A percentile compares a stretch with the other conserved stretches of the same genome.
These are phyloP conservation scores for Saccharomyces eubayanus DNA, from an alignment of 805 yeast genomes.

Conservation along the genomic window DNA sequence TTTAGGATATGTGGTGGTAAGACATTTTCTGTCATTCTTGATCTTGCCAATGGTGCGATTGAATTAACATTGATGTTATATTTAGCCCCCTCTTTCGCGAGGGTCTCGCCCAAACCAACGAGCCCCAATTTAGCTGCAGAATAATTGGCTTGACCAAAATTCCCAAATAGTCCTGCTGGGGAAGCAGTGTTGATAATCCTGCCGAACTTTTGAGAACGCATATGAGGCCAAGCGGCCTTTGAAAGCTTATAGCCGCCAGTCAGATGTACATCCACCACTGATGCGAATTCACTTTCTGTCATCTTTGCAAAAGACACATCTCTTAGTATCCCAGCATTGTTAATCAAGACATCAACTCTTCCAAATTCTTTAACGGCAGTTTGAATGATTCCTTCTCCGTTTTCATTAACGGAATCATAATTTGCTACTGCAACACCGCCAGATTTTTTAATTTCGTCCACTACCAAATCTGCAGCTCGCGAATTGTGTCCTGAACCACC, in stretches of 20 bases:
- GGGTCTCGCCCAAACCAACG: conserved; percentile 86
- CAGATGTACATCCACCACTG: conserved; percentile 79
- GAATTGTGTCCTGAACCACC: conserved; percentile 62
- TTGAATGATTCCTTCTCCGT: conserved; percentile 76
- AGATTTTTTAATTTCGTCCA: conserved; percentile 61
- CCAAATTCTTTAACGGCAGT: conserved; percentile 85
- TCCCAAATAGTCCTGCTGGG: conserved; percentile 95
- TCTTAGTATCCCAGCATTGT: conserved; percentile 92
- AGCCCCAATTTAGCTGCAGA: conserved; percentile 87
- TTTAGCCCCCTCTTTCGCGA: conserved; percentile 87
- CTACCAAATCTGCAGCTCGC: conserved; percentile 82
- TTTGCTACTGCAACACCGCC: conserved; percentile 92
- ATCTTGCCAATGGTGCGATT: conserved; percentile 91
- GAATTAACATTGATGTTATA: conserved; percentile 77
- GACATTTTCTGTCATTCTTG: conserved; percentile 90
- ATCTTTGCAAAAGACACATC: conserved; percentile 83
- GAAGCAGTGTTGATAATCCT: conserved; percentile 89
- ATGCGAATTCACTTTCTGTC: conserved; percentile 69
- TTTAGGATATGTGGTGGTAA: conserved; percentile 80
- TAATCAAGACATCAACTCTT: conserved; percentile 77
- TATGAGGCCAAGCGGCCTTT: conserved; percentile 85
- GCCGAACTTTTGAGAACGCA: conserved; percentile 79
- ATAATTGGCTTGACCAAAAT: conserved; percentile 94
- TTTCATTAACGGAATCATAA: conserved; percentile 76
- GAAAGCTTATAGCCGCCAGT: conserved; percentile 83